phyloP scores from a whole-genome alignment of 495 filamentous ascomycete species.

The Rostrohypoxylon terebratum region DNA sequence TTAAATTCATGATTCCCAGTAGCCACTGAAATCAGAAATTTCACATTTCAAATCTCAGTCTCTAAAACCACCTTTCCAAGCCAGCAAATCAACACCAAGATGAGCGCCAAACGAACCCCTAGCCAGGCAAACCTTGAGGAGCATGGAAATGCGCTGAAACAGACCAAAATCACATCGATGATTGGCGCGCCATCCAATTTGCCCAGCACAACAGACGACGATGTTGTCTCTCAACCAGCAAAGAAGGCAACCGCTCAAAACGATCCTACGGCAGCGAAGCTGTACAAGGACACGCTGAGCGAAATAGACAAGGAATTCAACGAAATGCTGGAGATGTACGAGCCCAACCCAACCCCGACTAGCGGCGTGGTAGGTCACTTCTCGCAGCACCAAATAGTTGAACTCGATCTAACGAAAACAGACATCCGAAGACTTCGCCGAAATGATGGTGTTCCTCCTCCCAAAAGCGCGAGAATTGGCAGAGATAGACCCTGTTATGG shows the following conservation, averaged over 20 bases:
- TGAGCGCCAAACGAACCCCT: neutral
- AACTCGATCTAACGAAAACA: neutral
- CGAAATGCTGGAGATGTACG: neutral
- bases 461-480: neutral
- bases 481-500: neutral
- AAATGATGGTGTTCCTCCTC: neutral
- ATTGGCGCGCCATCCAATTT: neutral
- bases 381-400: neutral
- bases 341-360: neutral
- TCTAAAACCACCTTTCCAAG: neutral
- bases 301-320: neutral
- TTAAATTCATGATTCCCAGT: too few species aligned
- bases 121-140: neutral
- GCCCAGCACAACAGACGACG: neutral
- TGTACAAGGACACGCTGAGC: neutral
- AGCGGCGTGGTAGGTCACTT: neutral
- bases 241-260: neutral
- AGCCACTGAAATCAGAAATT: too few species aligned
- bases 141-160: neutral
- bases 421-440: neutral
- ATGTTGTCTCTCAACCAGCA: neutral
- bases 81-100: neutral
- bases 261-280: neutral
- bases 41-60: too few species aligned
- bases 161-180: neutral